Percentiles rank a stretch among this genome's conserved stretches.
These are phyloP conservation scores for Ogataea minuta DNA, from an alignment of 805 yeast species.

Conservation along the genomic window DNA sequence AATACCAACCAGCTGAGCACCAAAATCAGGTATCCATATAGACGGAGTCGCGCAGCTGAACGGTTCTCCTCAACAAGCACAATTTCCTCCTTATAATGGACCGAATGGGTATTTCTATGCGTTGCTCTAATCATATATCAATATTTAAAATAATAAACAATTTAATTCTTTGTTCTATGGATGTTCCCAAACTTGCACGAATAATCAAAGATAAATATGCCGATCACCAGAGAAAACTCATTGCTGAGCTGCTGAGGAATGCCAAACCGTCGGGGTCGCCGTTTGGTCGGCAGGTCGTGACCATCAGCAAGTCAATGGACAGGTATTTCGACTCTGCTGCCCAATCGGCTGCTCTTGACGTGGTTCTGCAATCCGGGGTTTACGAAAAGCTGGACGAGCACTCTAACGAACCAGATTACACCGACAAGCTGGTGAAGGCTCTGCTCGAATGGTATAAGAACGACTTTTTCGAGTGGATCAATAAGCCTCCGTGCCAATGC, in stretches of 20 bases:
- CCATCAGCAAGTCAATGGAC: constrained; percentile 20
- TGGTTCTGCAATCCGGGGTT: constrained; percentile 62
- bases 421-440: constrained; percentile 58
- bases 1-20: constrained; percentile 28
- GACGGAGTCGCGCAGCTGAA: constrained; percentile 10
- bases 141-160: background rate
- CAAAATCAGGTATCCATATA: constrained; percentile 30
- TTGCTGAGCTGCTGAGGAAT: background rate
- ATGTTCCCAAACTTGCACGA: constrained; percentile 4
- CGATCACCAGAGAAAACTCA: constrained; percentile 6
- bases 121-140: constrained; percentile 10
- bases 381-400: constrained; percentile 42
- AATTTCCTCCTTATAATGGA: constrained; percentile 20
- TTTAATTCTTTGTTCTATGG: background rate
- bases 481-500: constrained; percentile 66
- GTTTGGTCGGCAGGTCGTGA: constrained; percentile 15
- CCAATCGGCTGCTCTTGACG: constrained; percentile 59
- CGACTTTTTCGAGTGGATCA: constrained; percentile 82
- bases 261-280: constrained; percentile 3
- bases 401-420: constrained; percentile 34
- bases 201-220: constrained; percentile 13
- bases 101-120: constrained; percentile 28
- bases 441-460: constrained; percentile 69
- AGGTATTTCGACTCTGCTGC: constrained; percentile 43
- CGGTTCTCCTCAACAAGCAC: constrained; percentile 3